Evolutionary conservation across 805 yeast species (phyloP).

Genomic region (Candida tammaniensis): DNA sequence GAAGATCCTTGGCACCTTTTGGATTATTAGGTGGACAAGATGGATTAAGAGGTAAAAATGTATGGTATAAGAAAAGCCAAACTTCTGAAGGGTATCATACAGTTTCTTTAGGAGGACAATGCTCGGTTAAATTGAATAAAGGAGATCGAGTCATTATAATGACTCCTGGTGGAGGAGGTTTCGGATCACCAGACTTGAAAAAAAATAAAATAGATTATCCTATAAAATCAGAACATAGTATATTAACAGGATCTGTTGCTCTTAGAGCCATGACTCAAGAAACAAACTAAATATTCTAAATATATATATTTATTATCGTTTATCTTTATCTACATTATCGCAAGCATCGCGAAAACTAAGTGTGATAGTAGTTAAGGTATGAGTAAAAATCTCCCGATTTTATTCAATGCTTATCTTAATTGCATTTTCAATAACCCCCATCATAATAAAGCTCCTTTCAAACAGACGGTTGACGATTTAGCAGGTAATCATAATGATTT

Average conservation of each 20-base stretch:
- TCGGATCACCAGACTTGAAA: constrained; percentile 20
- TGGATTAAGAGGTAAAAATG: constrained; percentile 63
- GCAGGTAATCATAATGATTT: constrained; percentile 47
- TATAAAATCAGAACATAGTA: constrained; percentile 17
- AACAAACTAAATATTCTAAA: constrained; percentile 22
- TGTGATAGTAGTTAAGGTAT: constrained; percentile 1
- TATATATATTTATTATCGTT: not conserved
- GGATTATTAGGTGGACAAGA: constrained; percentile 82
- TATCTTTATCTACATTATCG: not conserved
- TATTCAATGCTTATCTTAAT: constrained; percentile 63
- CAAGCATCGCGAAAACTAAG: not conserved
- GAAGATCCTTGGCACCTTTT: constrained; percentile 81
- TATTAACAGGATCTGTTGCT: constrained; percentile 37
- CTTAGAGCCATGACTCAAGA: constrained; percentile 32
- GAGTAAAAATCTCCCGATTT: constrained; percentile 39
- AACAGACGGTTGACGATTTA: constrained; percentile 44
- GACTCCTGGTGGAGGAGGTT: constrained; percentile 49
- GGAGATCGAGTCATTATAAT: constrained; percentile 41
- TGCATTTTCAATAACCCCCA: constrained; percentile 63
- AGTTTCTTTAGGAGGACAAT: constrained; percentile 31
- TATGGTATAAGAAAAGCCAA: constrained; percentile 25
- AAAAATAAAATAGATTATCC: constrained; percentile 19
- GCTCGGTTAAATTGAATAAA: constrained; percentile 26
- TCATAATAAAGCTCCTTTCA: constrained; percentile 39
- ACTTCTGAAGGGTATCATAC: constrained; percentile 18